Base-by-base conservation (phyloP, 176 grass and related monocot species). In the Hordeum vulgare region DNA sequence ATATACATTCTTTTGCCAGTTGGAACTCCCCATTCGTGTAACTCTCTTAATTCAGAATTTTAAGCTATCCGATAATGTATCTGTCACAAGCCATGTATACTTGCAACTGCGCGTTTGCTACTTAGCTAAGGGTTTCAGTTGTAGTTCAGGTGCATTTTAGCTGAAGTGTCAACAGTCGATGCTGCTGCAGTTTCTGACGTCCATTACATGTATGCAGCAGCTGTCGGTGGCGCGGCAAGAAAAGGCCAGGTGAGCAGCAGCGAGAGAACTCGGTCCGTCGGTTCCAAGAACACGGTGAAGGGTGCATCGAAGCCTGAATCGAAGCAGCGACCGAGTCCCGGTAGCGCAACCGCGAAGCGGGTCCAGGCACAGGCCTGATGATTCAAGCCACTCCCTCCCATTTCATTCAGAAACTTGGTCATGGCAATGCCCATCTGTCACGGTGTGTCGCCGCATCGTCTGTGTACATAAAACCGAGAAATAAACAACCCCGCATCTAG, bases 331-430 rank as follows among this genome's bases (percentile, higher is more conserved):
- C 47, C 6, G 7, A 61, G 28, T 61, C 84, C 74, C 61, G 58
- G 66, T 31, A 75, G 44, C 28, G 28, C 84, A 21, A 6, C 74
- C 5, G 12, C n/a, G 24, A 80, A 86, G 65, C n/a, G 33, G 21
- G 74, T 79, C 11, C 80, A 90, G 74, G 6, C 74, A 61, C 12
- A 37, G 26, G 84, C 66, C 66, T 90, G 84, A 86, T 69, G 61
- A 7, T 3, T 63, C 26, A 31, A 82, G 18, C 29, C 5, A 54
- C 29, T 64, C 71, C 35, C 27, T n/a, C 23, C 1, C 54, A 35
- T 49, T 26, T 64, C 56, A 77, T 41, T 31, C 25, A 45, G 44
- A 8, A 10, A 54, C 7, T 42, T 73, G 21, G 33, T 9, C 6
- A 8, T 86, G 59, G 42, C 6, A 8, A 14, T 73, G 13, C 24